Evolutionary conservation across 495 filamentous ascomycete genomes (phyloP).

Genomic region (Tuber aestivum): DNA sequence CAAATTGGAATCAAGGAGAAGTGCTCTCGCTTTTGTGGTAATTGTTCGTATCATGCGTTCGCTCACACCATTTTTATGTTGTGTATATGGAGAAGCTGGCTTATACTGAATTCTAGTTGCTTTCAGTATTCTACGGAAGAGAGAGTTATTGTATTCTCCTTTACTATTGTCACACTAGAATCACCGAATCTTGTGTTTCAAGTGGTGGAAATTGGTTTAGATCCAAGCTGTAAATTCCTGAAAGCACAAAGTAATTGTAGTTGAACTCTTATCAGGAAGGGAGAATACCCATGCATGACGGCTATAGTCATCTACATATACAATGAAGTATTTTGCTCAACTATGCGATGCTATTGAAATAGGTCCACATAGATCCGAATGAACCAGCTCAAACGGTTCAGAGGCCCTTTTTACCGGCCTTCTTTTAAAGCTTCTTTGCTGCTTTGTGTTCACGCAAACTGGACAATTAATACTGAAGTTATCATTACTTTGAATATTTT

Average conservation of each 20-base stretch:
- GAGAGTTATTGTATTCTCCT: slow-evolving; percentile 13
- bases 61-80: not conserved
- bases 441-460: not conserved
- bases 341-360: not conserved
- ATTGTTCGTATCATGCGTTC: not conserved
- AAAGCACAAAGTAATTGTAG: not conserved
- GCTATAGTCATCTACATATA: slow-evolving; percentile 10
- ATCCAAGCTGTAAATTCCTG: slow-evolving; percentile 2
- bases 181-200: not conserved
- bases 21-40: not conserved
- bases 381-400: not conserved
- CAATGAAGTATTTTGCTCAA: slow-evolving; percentile 5
- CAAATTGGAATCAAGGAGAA: not conserved
- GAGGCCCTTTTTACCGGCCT: not conserved
- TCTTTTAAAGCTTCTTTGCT: not conserved
- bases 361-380: not conserved
- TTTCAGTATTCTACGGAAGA: not conserved
- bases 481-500: not conserved
- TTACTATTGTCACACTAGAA: slow-evolving; percentile 12
- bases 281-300: not conserved
- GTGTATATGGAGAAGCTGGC: not conserved
- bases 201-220: not conserved
- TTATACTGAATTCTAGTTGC: not conserved
- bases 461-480: not conserved
- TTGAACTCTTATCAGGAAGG: not conserved